Evolutionary conservation across 2,329 filamentous ascomycete species (phyloP).

Genomic region (Penicillium sp.): DNA sequence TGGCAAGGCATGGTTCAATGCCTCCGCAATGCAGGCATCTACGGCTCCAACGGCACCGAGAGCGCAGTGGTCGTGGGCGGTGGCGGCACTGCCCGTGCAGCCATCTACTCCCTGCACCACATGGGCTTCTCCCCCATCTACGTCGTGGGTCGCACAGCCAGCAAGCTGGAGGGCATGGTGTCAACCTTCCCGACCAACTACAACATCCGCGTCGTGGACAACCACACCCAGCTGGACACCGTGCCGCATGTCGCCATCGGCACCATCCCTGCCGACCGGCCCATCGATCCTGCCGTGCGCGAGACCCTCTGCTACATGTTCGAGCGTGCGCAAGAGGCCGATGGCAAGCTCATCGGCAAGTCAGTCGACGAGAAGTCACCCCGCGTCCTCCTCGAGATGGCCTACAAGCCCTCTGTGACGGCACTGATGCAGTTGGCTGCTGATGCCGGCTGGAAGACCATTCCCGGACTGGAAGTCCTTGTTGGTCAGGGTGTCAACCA

Average conservation of each 20-base stretch:
- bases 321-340: slow-evolving; percentile 46
- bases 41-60: slow-evolving; percentile 35
- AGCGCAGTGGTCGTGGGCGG: slow-evolving; percentile 81
- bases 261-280: slow-evolving; percentile 83
- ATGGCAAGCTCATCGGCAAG: slow-evolving; percentile 32
- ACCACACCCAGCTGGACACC: slow-evolving; percentile 49
- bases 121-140: slow-evolving; percentile 85
- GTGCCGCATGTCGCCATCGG: slow-evolving; percentile 72
- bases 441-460: slow-evolving; percentile 71
- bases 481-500: slow-evolving; percentile 77
- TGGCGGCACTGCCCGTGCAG: slow-evolving; percentile 86
- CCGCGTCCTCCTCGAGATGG: slow-evolving; percentile 83
- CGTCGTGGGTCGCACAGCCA: slow-evolving; percentile 69
- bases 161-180: slow-evolving; percentile 64
- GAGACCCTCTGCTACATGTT: slow-evolving; percentile 59
- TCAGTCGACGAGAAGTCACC: slow-evolving; percentile 35
- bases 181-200: slow-evolving; percentile 69
- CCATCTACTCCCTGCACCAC: slow-evolving; percentile 78
- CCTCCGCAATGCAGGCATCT: slow-evolving; percentile 64
- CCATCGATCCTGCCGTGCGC: slow-evolving; percentile 68
- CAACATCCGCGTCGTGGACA: slow-evolving; percentile 61
- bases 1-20: slow-evolving; percentile 87
- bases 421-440: slow-evolving; percentile 78
- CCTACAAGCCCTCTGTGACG: slow-evolving; percentile 84
- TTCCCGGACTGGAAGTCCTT: slow-evolving; percentile 83